phyloP scores from a whole-genome alignment of 225 moss, liverwort and hornwort genomes.

The Anthoceros angustus region DNA sequence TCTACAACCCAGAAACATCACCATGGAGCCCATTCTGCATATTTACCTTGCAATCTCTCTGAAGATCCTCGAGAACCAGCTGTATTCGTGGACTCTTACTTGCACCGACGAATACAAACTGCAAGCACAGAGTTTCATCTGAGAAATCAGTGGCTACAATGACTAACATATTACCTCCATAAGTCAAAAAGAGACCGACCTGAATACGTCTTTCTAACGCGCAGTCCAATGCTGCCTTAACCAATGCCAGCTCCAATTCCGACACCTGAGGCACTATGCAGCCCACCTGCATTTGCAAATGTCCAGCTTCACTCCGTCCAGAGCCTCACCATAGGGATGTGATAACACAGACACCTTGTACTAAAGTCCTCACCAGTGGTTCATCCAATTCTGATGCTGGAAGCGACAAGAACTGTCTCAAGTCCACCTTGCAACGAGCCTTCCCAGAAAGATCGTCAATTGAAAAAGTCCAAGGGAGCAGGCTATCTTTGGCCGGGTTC shows the following conservation, averaged over 20 bases:
- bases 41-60: constrained; percentile 13
- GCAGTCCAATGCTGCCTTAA: constrained; percentile 34
- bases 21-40: background rate
- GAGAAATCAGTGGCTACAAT: background rate
- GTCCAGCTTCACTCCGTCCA: background rate
- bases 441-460: constrained; percentile 36
- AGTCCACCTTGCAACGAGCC: constrained; percentile 24
- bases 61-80: constrained; percentile 20
- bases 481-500: constrained; percentile 39
- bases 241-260: constrained; percentile 36
- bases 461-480: constrained; percentile 28
- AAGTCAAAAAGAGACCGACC: constrained; percentile 33
- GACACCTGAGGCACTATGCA: constrained; percentile 41
- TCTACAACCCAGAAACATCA: too few relatives aligned
- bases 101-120: constrained; percentile 26
- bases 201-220: constrained; percentile 38
- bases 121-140: background rate
- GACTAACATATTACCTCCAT: constrained; percentile 2
- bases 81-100: constrained; percentile 21
- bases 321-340: background rate
- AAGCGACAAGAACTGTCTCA: constrained; percentile 29
- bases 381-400: constrained; percentile 20
- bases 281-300: constrained; percentile 30
- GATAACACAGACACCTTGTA: constrained; percentile 5
- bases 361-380: constrained; percentile 30